Evolutionary conservation across 2,329 filamentous ascomycete species (phyloP).

Genomic region (Microdochium trichocladiopsis): DNA sequence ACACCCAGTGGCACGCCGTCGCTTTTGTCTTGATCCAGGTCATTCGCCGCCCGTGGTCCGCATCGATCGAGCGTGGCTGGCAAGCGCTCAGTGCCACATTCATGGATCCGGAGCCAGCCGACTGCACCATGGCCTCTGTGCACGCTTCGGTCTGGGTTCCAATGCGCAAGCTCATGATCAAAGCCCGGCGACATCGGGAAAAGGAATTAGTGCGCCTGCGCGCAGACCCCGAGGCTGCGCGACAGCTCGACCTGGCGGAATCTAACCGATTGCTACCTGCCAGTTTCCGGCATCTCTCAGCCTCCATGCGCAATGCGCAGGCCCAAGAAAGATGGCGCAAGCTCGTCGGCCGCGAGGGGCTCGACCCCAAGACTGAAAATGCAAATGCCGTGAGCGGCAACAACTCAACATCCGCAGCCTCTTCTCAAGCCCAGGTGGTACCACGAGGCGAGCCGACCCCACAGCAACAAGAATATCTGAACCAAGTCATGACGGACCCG

Average conservation of each 20-base stretch:
- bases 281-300: conserved; percentile 40
- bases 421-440: background rate
- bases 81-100: conserved; percentile 31
- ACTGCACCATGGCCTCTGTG: conserved; percentile 35
- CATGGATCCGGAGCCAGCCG: conserved; percentile 29
- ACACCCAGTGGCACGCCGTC: conserved; percentile 52
- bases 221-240: conserved; percentile 38
- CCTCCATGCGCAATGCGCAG: conserved; percentile 34
- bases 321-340: conserved; percentile 46
- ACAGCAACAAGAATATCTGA: conserved; percentile 18
- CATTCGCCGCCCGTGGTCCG: conserved; percentile 39
- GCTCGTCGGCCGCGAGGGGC: conserved; percentile 31
- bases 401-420: background rate
- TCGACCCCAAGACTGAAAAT: background rate
- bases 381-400: background rate
- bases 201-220: conserved; percentile 42
- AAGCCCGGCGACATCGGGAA: conserved; percentile 43
- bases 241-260: conserved; percentile 41
- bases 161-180: conserved; percentile 44
- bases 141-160: conserved; percentile 45
- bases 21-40: conserved; percentile 48
- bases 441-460: background rate
- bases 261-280: conserved; percentile 32
- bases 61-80: conserved; percentile 44
- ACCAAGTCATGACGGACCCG: conserved; percentile 28